A percentile compares a stretch with the other conserved stretches of the same genome.
Conservation (phyloP, 805 yeast species). For the Hanseniaspora guilliermondii region DNA sequence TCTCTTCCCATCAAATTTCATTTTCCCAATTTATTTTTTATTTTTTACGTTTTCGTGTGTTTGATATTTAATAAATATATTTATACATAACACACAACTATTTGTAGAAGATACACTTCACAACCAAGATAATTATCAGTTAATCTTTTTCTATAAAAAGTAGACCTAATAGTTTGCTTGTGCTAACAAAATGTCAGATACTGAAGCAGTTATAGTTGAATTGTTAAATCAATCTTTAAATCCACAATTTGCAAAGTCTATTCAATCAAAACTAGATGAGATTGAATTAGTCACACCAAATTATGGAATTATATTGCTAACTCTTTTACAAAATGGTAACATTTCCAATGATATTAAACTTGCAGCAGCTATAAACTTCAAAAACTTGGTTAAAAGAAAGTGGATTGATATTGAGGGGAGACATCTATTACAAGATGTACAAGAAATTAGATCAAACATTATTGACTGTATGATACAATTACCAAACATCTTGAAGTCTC, state of each 20-base stretch:
- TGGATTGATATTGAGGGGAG: slow-evolving; percentile 89
- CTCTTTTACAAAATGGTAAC: slow-evolving; percentile 56
- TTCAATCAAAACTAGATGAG: slow-evolving; percentile 52
- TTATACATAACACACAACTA: too few relatives aligned
- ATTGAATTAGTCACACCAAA: slow-evolving; percentile 53
- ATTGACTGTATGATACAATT: slow-evolving; percentile 73
- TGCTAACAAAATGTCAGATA: slow-evolving; percentile 30
- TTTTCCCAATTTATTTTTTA: too few relatives aligned
- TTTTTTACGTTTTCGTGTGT: too few relatives aligned
- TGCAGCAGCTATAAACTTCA: slow-evolving; percentile 84
- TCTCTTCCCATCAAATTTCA: too few relatives aligned
- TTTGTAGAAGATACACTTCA: too few relatives aligned
- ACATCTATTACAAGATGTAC: slow-evolving; percentile 56
- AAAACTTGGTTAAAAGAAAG: slow-evolving; percentile 67
- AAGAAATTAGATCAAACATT: slow-evolving; percentile 59
- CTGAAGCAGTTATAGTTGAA: slow-evolving; percentile 38
- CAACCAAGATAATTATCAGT: background rate
- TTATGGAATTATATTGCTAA: slow-evolving; percentile 62
- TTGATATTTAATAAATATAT: too few relatives aligned
- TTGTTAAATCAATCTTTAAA: slow-evolving; percentile 51
- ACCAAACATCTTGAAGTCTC: slow-evolving; percentile 73
- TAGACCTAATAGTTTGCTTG: too few relatives aligned
- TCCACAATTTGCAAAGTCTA: slow-evolving; percentile 50
- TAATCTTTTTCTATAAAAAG: background rate
- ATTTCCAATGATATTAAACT: slow-evolving; percentile 49